Evolutionary conservation across 345 rosid genomes (phyloP).

Genomic region (Anacardium occidentale): DNA sequence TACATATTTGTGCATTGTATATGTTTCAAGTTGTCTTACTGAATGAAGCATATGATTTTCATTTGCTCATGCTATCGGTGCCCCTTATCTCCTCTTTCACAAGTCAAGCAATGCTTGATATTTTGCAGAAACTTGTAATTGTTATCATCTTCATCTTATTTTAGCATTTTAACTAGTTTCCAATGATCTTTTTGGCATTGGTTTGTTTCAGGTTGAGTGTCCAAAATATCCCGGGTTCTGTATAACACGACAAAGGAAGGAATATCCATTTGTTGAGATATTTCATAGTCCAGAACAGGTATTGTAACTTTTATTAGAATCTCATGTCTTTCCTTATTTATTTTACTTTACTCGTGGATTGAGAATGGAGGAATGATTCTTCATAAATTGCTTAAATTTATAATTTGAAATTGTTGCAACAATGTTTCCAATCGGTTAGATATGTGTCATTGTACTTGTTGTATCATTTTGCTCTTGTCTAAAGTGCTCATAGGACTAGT

Average conservation of each 20-base stretch:
- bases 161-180: conserved; percentile 4
- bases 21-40: neutral
- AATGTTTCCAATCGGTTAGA: neutral
- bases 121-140: neutral
- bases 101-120: neutral
- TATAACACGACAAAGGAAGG: conserved; percentile 77
- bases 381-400: neutral
- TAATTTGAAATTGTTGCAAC: neutral
- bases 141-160: neutral
- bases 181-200: conserved; percentile 23
- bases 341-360: neutral
- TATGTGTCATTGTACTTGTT: too few species aligned
- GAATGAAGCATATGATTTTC: neutral
- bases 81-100: neutral
- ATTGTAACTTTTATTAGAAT: conserved; percentile 12
- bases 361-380: neutral
- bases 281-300: conserved; percentile 90
- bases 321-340: neutral
- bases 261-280: conserved; percentile 88
- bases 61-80: neutral
- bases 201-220: conserved; percentile 80
- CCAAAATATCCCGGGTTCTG: conserved; percentile 98
- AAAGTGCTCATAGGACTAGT: too few species aligned
- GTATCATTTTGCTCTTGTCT: too few species aligned
- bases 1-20: neutral